Evolutionary conservation across 2,329 filamentous ascomycete genomes (phyloP).

Genomic region (Aureobasidium sp.): DNA sequence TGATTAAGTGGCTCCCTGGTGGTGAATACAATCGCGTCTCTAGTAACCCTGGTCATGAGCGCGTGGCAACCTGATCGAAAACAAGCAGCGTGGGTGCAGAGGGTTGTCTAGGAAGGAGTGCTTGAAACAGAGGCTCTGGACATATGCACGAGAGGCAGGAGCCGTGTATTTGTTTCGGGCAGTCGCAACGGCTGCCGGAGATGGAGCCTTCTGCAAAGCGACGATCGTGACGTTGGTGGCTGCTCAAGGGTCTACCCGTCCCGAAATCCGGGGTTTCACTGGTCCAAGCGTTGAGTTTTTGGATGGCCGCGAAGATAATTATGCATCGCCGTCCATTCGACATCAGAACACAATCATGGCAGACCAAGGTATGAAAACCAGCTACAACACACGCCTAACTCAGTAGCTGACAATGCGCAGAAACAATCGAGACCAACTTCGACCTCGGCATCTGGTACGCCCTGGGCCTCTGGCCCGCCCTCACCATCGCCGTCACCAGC

Average conservation of each 20-base stretch:
- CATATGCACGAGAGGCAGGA: background rate
- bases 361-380: background rate
- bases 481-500: constrained; percentile 78
- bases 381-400: no score
- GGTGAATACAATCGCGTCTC: background rate
- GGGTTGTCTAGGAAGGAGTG: background rate
- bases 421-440: constrained; percentile 35
- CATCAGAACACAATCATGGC: constrained; percentile 9
- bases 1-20: background rate
- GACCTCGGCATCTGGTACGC: constrained; percentile 81
- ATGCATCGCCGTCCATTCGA: no score
- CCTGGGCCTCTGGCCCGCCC: constrained; percentile 68
- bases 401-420: background rate
- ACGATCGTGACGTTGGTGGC: background rate
- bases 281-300: background rate
- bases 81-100: background rate
- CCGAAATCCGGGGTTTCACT: background rate
- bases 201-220: background rate
- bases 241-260: background rate
- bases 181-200: background rate
- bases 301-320: no score
- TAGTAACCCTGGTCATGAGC: background rate
- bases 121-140: background rate
- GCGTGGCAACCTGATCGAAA: background rate
- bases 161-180: background rate